Base-by-base conservation (phyloP, 768 basidiomycete species). In the Mycena belliarum region DNA sequence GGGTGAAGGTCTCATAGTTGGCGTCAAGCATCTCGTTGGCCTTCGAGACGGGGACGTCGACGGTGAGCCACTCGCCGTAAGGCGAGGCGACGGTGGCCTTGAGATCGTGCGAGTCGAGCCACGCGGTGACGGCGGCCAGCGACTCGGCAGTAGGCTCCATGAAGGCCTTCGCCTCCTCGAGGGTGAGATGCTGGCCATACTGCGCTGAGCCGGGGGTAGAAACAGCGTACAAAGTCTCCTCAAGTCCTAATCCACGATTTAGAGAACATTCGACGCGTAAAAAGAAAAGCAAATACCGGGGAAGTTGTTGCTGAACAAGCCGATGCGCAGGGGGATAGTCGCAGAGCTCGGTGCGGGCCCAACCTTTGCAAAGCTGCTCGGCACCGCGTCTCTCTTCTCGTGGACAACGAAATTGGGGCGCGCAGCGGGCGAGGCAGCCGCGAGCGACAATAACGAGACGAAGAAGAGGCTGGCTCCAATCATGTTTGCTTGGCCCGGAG, bases 21-120 rank as follows among this genome's bases (percentile, higher is more conserved):
- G 82, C 80, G 57, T 76, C 63, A 18, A 83, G 70, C 79, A 83
- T 81, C 55, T 74, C 66, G 63, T 84, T 82, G 0, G 79, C 82
- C 23, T 75, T 61, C n/a, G 66, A 32, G 29, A 83, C 73, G 0
- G 81, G 73, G 2, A 82, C 72, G 11, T 65, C 67, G 37, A 81
- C 68, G 11, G 69, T 73, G 14, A 83, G 67, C 82, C 81, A 83
- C 47, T 83, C 82, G 18, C 72, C 69, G 1, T 81, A 79, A 3
- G 76, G 72, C 20, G 82, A 79, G 11, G 73, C 72, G n/a, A 67
- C 52, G 7, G 75, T 57, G 51, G 70, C 64, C 32, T 72, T 68
- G 26, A 83, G 68, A 21, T 79, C 82, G 42, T 81, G 70, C 0
- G 71, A 71, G 1, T 70, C 71, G 8, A 83, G 69, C 82, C 82